Evolutionary conservation across 2,329 filamentous ascomycete genomes (phyloP), one percentile per base, ranked within the genome.

Genomic region (Pseudogymnoascus sp.): DNA sequence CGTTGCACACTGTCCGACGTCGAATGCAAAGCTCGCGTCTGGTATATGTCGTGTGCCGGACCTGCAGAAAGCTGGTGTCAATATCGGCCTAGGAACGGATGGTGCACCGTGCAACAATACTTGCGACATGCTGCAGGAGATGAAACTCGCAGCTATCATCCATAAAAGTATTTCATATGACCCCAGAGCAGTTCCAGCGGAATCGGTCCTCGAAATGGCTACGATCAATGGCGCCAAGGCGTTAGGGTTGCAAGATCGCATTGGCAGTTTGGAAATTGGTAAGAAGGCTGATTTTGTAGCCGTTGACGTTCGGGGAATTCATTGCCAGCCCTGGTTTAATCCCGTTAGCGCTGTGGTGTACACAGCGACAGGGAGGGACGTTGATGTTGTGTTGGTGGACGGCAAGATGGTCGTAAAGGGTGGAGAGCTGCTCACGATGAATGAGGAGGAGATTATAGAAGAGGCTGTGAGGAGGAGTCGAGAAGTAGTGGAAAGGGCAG

Each of bases 31-130:
- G 68, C 75, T 83, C 11, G 80, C 77, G 0, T 81, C 79, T 2
- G 81, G 81, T 0, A 77, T 82, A 62, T 78, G 77, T 59, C 72
- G 75, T 3, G 75, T 82, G 0, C 79, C 79, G 0, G 76, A 78
- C 22, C 70, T 82, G 65, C 71, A 79, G 31, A 64, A 68, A 0
- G 73, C 73, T 0, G 74, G 74, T 1, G 76, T 82, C n/a, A 82
- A 80, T 62, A 76, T 82, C 10, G 73, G 74, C 0, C 69, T 83
- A 2, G 81, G 81, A 0, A 82, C 81, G 0, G 81, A 83, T 67
- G 80, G 80, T 0, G 80, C 79, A 0, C 80, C 80, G 0, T 82
- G 79, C 69, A 79, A 80, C 60, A 81, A 81, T 63, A 76, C 76
- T 7, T 80, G 78, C 67, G 79, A 81, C 63, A 74, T 82, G 68